phyloP scores from a whole-genome alignment of 345 rosid genomes.

The Citropsis articulata region DNA sequence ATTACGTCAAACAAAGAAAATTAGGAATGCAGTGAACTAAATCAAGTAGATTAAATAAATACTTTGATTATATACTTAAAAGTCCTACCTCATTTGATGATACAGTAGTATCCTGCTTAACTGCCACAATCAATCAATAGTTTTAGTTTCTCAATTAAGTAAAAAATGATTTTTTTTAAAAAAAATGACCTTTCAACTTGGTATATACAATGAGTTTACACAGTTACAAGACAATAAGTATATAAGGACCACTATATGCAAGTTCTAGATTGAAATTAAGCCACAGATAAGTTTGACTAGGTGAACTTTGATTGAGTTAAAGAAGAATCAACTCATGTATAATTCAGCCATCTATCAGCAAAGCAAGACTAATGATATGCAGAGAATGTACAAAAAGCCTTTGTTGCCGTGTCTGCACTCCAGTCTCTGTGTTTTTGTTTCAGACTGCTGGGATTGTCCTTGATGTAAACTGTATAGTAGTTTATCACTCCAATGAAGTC shows the following conservation, averaged over 20 bases:
- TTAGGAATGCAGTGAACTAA: neutral
- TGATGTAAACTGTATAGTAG: slow-evolving; percentile 26
- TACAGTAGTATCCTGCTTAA: neutral
- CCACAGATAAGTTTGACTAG: neutral
- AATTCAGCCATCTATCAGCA: neutral
- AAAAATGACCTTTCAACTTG: neutral
- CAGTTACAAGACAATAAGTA: neutral
- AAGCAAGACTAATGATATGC: neutral
- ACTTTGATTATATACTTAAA: neutral
- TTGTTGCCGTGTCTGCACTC: slow-evolving; percentile 28
- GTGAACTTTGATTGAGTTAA: neutral
- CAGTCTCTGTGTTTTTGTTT: slow-evolving; percentile 32
- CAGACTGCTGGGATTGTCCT: slow-evolving; percentile 29
- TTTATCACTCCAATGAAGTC: slow-evolving; percentile 60
- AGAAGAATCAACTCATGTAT: neutral
- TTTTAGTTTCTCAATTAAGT: neutral
- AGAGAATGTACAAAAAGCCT: slow-evolving; percentile 21
- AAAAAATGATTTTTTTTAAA: neutral
- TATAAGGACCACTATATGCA: neutral
- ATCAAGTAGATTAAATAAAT: neutral
- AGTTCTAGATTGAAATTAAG: neutral
- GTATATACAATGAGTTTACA: neutral
- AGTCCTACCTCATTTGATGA: slow-evolving; percentile 19
- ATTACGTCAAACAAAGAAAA: slow-evolving; percentile 22
- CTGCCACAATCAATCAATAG: slow-evolving; percentile 25